phyloP scores from a whole-genome alignment of 1,284 basidiomycete genomes.

The Sporisorium iseilematis-ciliati region DNA sequence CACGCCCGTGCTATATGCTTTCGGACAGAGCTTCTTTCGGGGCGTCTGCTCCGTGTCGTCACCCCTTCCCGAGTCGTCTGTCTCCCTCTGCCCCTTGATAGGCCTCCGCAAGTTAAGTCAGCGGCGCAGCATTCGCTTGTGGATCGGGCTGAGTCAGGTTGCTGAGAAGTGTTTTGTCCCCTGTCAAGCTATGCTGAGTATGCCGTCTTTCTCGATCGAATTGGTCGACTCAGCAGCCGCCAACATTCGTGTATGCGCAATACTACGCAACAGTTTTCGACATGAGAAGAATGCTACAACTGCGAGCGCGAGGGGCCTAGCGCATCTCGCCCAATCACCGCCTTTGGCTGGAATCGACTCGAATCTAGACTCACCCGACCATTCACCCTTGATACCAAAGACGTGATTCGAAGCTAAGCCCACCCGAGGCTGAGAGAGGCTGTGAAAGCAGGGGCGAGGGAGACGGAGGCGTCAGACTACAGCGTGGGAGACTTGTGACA shows the following conservation, averaged over 20 bases:
- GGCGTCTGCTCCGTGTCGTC: background rate
- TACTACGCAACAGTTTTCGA: no score
- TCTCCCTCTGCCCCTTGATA: background rate
- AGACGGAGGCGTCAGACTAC: background rate
- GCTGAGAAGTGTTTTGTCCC: background rate
- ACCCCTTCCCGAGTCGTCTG: background rate
- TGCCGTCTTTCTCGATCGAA: background rate
- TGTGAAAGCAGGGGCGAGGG: slow-evolving; percentile 3
- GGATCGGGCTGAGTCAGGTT: slow-evolving; percentile 10
- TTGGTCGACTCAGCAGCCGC: no score
- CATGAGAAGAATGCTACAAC: no score
- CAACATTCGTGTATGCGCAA: no score
- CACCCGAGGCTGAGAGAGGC: slow-evolving; percentile 1
- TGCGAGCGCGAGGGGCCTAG: no score
- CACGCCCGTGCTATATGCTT: background rate
- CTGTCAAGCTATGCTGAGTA: background rate
- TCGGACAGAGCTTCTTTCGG: background rate
- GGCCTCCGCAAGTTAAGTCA: background rate
- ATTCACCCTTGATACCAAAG: slow-evolving; percentile 4
- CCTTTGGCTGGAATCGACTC: background rate
- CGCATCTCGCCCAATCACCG: no score
- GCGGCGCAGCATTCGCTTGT: background rate
- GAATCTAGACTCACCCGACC: background rate
- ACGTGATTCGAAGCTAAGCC: background rate
- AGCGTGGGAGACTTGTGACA: slow-evolving; percentile 4